Base-by-base conservation (phyloP, 225 moss, liverwort and hornwort genomes). In the Anthoceros angustus region DNA sequence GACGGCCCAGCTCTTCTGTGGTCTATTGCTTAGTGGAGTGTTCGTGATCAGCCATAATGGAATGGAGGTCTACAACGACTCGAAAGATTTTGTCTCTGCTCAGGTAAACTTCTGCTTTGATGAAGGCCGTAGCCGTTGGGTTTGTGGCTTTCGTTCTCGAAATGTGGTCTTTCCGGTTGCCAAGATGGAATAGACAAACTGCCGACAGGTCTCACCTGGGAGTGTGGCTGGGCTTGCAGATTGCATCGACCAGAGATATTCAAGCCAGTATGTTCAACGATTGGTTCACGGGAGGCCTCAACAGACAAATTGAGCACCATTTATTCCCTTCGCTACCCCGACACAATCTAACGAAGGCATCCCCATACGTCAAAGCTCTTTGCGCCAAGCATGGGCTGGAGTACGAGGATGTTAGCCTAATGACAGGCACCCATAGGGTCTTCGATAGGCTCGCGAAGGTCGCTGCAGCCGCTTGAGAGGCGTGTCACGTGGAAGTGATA, bases 31-130 rank as follows among this genome's bases (percentile, higher is more conserved):
- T 67, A 89, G 98, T 69, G 74, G 77, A 68, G 92, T 98, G 3
- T 98, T 92, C 71, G 92, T 98, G 4, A 81, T 98, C 2, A 98
- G 89, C 62, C 98, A 98, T 75, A 98, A 98, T 64, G 98, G 98
- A 24, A 98, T 92, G 98, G 92, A 98, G 70, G 92, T 98, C 10
- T 90, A 98, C 78, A 98, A 91, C 72, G 80, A 72, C 41, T 77
- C 85, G 5, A 85, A 88, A 68, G 98, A 98, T 12, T 98, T 98
- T 48, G 87, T 98, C 40, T 77, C 74, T 15, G 92, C 92, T 5
- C 98, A 98, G 77, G 85, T 85, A 69, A 11, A 2, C 11, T 11
- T 11, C 3, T 46, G 45, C 12, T 11, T 11, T 5, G 2, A 46
- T 46, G 2, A 32, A 1, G 32, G n/a, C n/a, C n/a, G n/a, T n/a